Evolutionary conservation across 1,284 basidiomycete species (phyloP).

Genomic region (Flammula alnicola): DNA sequence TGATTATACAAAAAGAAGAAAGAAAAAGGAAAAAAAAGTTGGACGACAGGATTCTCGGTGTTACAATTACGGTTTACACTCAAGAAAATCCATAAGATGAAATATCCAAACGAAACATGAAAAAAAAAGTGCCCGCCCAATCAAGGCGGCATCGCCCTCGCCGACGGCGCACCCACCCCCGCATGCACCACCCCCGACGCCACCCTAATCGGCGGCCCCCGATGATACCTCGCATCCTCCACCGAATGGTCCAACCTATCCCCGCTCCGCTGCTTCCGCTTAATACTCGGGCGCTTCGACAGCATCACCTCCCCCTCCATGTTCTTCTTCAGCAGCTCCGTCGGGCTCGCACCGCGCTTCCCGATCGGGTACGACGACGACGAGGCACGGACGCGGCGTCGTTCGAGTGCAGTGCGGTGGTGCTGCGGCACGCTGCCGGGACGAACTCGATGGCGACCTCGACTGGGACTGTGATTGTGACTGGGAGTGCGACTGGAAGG

Average conservation of each 20-base stretch:
- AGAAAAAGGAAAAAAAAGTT: neutral
- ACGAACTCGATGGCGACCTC: too few relatives aligned
- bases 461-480: too few relatives aligned
- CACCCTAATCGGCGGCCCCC: constrained; percentile 12
- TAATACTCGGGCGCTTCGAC: constrained; percentile 70
- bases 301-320: constrained; percentile 57
- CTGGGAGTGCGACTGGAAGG: too few relatives aligned
- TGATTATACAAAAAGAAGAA: neutral
- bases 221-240: constrained; percentile 21
- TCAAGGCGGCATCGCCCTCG: constrained; percentile 15
- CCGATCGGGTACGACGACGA: constrained; percentile 17
- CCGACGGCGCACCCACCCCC: constrained; percentile 11
- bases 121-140: neutral
- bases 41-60: too few relatives aligned
- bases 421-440: too few relatives aligned
- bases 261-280: constrained; percentile 45
- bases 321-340: constrained; percentile 67
- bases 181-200: constrained; percentile 12
- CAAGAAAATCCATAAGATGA: too few relatives aligned
- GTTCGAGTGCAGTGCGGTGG: too few relatives aligned
- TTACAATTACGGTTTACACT: too few relatives aligned
- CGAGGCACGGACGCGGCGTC: too few relatives aligned
- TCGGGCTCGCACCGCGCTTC: constrained; percentile 53
- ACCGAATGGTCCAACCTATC: constrained; percentile 18
- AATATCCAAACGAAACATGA: neutral